A percentile compares a stretch with the other conserved stretches of the same genome.
These are phyloP conservation scores for Inga leiocalycina DNA, from an alignment of 306 rosid species.

Conservation along the genomic window DNA sequence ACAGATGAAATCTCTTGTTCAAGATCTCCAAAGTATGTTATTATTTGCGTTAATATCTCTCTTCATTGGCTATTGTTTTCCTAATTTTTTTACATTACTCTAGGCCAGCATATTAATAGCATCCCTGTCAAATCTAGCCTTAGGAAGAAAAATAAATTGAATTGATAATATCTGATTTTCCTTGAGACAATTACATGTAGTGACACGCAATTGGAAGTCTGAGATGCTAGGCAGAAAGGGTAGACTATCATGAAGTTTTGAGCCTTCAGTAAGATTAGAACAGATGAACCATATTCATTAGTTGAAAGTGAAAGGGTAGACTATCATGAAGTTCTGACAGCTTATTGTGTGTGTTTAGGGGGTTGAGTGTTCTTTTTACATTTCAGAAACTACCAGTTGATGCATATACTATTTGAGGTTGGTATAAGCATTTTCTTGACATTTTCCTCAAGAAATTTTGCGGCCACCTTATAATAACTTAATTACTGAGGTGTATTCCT, in stretches of 20 bases:
- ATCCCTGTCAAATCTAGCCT: conserved; percentile 3
- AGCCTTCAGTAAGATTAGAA: background rate
- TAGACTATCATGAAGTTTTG: background rate
- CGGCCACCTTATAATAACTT: background rate
- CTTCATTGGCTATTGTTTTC: conserved; percentile 10
- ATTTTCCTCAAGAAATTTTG: background rate
- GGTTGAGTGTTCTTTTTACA: background rate
- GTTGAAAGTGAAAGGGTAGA: background rate
- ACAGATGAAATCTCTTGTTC: conserved; percentile 75
- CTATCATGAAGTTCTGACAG: background rate
- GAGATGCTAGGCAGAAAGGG: background rate
- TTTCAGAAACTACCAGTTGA: background rate
- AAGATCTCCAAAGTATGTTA: conserved; percentile 84
- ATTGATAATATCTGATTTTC: background rate
- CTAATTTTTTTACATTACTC: background rate
- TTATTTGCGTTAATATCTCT: conserved; percentile 18
- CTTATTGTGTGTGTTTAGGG: background rate
- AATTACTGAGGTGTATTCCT: background rate
- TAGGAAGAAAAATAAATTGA: background rate
- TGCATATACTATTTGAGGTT: background rate
- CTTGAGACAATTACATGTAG: background rate
- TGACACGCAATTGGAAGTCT: background rate
- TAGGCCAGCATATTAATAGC: background rate
- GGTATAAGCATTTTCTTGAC: background rate
- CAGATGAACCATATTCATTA: background rate